Evolutionary conservation across 768 basidiomycete species (phyloP).

Genomic region (Aureoboletus auriporus): DNA sequence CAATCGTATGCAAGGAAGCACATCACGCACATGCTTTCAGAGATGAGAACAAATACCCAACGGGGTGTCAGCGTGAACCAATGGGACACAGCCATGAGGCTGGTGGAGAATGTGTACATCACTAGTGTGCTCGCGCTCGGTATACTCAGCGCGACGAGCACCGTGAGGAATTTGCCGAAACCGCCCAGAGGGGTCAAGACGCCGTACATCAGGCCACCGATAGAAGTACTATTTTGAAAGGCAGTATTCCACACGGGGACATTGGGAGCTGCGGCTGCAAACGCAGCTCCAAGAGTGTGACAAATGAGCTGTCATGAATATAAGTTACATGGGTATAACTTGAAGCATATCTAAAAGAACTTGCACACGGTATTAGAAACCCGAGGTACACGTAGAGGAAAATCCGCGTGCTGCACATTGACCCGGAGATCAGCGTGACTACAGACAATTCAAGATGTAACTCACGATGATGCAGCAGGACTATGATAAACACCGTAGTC

Average conservation of each 20-base stretch:
- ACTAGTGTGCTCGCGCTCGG: conserved; percentile 55
- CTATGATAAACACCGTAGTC: conserved; percentile 50
- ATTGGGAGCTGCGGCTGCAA: conserved; percentile 38
- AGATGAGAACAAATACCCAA: conserved; percentile 44
- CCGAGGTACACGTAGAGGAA: conserved; percentile 46
- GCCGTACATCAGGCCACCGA: conserved; percentile 41
- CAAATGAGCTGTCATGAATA: conserved; percentile 29
- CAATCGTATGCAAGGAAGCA: background rate
- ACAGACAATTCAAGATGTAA: background rate
- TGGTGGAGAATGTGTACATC: conserved; percentile 53
- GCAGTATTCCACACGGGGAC: conserved; percentile 38
- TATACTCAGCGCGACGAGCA: conserved; percentile 49
- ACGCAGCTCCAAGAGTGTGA: conserved; percentile 44
- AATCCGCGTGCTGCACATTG: conserved; percentile 29
- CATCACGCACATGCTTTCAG: conserved; percentile 38
- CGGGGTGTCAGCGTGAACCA: conserved; percentile 38
- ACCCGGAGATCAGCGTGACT: background rate
- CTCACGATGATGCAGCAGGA: conserved; percentile 59
- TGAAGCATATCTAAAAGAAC: conserved; percentile 10
- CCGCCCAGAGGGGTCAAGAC: conserved; percentile 37
- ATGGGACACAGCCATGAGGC: conserved; percentile 36
- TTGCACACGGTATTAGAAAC: conserved; percentile 38
- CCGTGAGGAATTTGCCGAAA: conserved; percentile 46
- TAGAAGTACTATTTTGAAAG: conserved; percentile 39
- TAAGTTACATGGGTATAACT: background rate